These are phyloP conservation scores for Cephaloascus fragrans DNA, from an alignment of 805 yeast genomes.

Conservation along the genomic window DNA sequence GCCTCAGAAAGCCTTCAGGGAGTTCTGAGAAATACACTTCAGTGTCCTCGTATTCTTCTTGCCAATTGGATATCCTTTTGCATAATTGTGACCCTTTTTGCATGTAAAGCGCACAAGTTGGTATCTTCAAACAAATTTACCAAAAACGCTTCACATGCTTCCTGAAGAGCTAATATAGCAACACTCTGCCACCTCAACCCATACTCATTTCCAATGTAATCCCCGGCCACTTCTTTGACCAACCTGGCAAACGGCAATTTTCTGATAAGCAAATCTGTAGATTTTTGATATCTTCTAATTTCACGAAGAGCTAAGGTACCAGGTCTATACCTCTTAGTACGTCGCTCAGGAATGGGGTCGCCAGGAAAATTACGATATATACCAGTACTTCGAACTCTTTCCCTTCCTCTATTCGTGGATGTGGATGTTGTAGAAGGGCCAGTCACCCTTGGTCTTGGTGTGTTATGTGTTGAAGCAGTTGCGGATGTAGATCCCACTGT, in stretches of 20 bases:
- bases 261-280: constrained; percentile 57
- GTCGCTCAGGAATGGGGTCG: constrained; percentile 29
- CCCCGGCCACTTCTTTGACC: constrained; percentile 59
- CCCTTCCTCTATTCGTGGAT: constrained; percentile 3
- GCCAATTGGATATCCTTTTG: constrained; percentile 76
- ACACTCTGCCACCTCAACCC: constrained; percentile 71
- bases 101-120: constrained; percentile 68
- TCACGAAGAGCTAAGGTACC: constrained; percentile 62
- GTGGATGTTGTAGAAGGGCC: no score
- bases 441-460: background rate
- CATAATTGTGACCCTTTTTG: constrained; percentile 79
- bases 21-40: no score
- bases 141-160: constrained; percentile 71
- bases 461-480: background rate
- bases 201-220: constrained; percentile 40
- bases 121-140: constrained; percentile 71
- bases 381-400: constrained; percentile 17
- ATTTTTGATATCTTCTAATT: constrained; percentile 56
- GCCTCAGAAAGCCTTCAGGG: no score
- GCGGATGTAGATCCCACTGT: no score
- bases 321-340: constrained; percentile 36
- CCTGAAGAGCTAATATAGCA: constrained; percentile 71
- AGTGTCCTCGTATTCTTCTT: constrained; percentile 63
- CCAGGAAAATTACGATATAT: constrained; percentile 43
- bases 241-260: constrained; percentile 73